phyloP scores from a whole-genome alignment of 2,329 filamentous ascomycete genomes.

The Pyricularia sp. region DNA sequence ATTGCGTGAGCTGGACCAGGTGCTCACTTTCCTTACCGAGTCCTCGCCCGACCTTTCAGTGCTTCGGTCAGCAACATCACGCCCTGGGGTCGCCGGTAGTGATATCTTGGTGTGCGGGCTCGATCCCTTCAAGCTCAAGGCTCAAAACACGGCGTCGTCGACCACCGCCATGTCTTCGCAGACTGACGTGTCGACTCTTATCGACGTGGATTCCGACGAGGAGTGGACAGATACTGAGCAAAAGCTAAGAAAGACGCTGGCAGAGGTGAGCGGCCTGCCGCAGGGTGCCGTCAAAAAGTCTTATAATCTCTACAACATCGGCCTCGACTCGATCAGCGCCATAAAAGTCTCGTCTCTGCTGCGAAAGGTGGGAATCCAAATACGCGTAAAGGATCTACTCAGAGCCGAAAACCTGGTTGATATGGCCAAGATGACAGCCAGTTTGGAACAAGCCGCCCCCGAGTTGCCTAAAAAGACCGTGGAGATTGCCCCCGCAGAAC shows the following conservation, averaged over 20 bases:
- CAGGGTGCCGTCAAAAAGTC: slow-evolving; percentile 40
- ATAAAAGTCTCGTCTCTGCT: slow-evolving; percentile 70
- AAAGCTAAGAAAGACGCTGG: slow-evolving; percentile 33
- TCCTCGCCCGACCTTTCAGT: slow-evolving; percentile 31
- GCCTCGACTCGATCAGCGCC: slow-evolving; percentile 81
- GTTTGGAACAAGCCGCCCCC: not conserved
- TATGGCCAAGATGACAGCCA: slow-evolving; percentile 35
- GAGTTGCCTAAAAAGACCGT: not conserved
- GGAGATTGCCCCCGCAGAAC: too few relatives aligned
- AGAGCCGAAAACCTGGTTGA: slow-evolving; percentile 48
- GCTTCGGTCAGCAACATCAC: slow-evolving; percentile 30
- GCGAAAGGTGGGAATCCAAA: slow-evolving; percentile 43
- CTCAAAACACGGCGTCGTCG: not conserved
- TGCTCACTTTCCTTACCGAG: slow-evolving; percentile 43
- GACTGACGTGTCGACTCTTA: slow-evolving; percentile 2
- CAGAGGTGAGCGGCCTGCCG: slow-evolving; percentile 47
- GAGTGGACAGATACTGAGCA: slow-evolving; percentile 22
- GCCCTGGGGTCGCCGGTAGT: not conserved
- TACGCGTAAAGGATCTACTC: slow-evolving; percentile 61
- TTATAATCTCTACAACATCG: slow-evolving; percentile 67
- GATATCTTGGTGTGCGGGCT: slow-evolving; percentile 52
- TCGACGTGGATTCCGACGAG: slow-evolving; percentile 1
- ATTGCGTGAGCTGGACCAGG: slow-evolving; percentile 43
- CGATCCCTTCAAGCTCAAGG: slow-evolving; percentile 23
- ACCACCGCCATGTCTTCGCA: not conserved